Base-by-base conservation (phyloP, 257 asterid genomes). In the Leonotis leonurus region DNA sequence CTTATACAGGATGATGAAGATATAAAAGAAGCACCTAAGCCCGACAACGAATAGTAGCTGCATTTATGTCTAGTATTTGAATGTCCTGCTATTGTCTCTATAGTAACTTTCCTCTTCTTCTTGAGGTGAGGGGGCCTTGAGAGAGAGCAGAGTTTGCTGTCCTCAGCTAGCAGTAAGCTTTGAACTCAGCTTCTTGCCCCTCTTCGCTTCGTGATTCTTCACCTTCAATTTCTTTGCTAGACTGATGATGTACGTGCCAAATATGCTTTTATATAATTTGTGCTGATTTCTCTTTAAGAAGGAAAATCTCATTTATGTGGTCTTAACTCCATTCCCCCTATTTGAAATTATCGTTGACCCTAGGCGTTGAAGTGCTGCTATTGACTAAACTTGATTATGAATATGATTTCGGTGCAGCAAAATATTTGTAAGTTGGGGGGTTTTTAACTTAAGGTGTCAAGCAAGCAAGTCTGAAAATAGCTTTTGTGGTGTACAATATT, bases 11-110 rank as follows among this genome's bases (percentile, higher is more conserved):
- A 81, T 25, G 86, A 81, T 26, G 86, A 81, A 56, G 86, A 77
- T 71, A 70, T 72, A 72, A 81, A 81, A 72, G 86, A 81, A 56
- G 83, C 83, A 37, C 67, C 81, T 5, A 81, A 81, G 74, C 76
- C 80, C 3, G 86, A 77, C 30, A 73, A 77, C 22, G 80, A 80
- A 73, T 68, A 80, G 75, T 68, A 77, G 75, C 64, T 37, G 32
- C 29, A 33, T 44, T 60, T 64, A 52, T 62, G 35, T 61, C 65
- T 56, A 46, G 58, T 29, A 37, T 64, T 30, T 70, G 74, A 17
- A 60, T 70, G 78, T 70, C 72, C 43, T 67, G 43, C 68, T 71
- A 55, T 68, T 61, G 61, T 73, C 58, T 70, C 67, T 70, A 36
- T 70, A 61, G 54, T 53, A 70, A 59, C 57, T 5, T 36, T 50